phyloP scores from a whole-genome alignment of 768 basidiomycete species.

The Stropharia rugosoannulata region DNA sequence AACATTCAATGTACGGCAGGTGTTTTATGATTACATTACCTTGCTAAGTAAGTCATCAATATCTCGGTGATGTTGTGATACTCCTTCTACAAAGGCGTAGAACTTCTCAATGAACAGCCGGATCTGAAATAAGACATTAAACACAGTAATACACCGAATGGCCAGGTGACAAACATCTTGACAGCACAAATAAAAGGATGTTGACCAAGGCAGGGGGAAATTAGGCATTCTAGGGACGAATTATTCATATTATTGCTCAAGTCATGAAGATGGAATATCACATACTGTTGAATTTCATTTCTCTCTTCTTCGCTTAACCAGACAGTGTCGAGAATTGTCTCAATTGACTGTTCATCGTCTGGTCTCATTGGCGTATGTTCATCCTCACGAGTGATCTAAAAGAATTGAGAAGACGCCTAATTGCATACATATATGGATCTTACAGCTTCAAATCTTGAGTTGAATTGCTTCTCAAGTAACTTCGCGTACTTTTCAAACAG shows the following conservation, averaged over 20 bases:
- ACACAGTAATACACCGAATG: background rate
- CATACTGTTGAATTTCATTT: conserved; percentile 57
- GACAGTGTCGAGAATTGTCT: conserved; percentile 73
- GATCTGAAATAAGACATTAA: conserved; percentile 47
- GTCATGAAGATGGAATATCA: background rate
- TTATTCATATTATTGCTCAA: background rate
- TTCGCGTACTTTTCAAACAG: conserved; percentile 89
- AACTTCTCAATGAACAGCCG: conserved; percentile 91
- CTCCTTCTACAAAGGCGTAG: conserved; percentile 95
- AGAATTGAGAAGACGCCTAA: background rate
- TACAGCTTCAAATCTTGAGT: conserved; percentile 78
- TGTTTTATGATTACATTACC: conserved; percentile 38
- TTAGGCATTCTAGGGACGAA: conserved; percentile 53
- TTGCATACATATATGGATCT: conserved; percentile 18
- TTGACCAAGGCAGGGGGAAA: conserved; percentile 87
- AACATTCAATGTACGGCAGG: background rate
- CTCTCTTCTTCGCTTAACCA: conserved; percentile 78
- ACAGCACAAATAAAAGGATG: conserved; percentile 93
- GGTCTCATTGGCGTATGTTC: conserved; percentile 89
- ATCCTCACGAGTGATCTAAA: conserved; percentile 79
- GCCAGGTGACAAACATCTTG: conserved; percentile 57
- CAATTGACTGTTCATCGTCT: conserved; percentile 58
- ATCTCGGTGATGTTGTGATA: conserved; percentile 86
- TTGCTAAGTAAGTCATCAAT: conserved; percentile 90
- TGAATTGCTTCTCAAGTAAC: conserved; percentile 80